phyloP scores from a whole-genome alignment of 2,329 filamentous ascomycete genomes.

The Phyllosticta citriasiana region DNA sequence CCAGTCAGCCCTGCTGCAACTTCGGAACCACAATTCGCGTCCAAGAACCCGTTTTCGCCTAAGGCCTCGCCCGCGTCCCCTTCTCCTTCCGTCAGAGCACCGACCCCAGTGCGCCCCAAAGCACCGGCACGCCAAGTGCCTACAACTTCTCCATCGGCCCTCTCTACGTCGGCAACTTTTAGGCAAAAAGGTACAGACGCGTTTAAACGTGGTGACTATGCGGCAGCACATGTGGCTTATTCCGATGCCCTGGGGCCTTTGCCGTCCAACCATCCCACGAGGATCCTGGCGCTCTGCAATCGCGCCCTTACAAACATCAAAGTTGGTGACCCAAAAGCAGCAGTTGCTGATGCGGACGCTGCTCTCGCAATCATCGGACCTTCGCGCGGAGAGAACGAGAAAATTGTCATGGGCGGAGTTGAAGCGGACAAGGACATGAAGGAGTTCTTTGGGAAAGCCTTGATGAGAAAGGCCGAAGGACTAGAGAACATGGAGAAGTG shows the following conservation, averaged over 20 bases:
- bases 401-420: constrained; percentile 54
- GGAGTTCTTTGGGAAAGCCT: constrained; percentile 85
- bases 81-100: constrained; percentile 14
- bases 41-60: constrained; percentile 30
- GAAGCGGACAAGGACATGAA: constrained; percentile 70
- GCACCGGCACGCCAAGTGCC: constrained; percentile 53
- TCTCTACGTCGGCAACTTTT: constrained; percentile 67
- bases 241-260: constrained; percentile 64
- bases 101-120: constrained; percentile 35
- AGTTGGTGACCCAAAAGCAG: constrained; percentile 80
- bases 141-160: constrained; percentile 54
- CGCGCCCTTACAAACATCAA: constrained; percentile 84
- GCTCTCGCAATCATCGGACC: constrained; percentile 73
- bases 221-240: constrained; percentile 75
- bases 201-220: constrained; percentile 91
- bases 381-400: constrained; percentile 68
- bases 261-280: constrained; percentile 69
- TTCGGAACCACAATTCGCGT: constrained; percentile 26
- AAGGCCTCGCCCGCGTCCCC: constrained; percentile 17
- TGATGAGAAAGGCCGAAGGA: constrained; percentile 91
- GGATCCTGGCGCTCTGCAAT: constrained; percentile 84
- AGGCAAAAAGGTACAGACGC: constrained; percentile 74
- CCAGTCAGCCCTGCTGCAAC: constrained; percentile 15
- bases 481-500: constrained; percentile 93
- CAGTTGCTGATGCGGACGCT: constrained; percentile 72